Conservation (phyloP, 2,329 filamentous ascomycete species). For the Fusarium torulosum region DNA sequence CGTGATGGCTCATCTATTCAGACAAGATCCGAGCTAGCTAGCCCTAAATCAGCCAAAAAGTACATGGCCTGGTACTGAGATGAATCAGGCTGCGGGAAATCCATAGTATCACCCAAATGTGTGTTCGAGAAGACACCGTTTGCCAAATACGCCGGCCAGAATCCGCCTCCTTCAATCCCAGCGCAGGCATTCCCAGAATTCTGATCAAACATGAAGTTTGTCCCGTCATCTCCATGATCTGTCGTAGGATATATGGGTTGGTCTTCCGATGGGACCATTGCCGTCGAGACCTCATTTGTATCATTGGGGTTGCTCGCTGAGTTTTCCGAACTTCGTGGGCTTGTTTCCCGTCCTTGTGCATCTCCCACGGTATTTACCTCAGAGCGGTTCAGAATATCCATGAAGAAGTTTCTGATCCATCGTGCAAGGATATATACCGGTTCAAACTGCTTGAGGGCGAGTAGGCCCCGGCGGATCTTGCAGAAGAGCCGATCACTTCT, state of each 20-base stretch:
- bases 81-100: constrained; percentile 27
- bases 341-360: neutral
- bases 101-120: neutral
- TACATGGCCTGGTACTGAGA: constrained; percentile 29
- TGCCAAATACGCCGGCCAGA: constrained; percentile 13
- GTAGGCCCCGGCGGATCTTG: neutral
- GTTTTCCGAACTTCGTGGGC: neutral
- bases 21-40: constrained; percentile 1
- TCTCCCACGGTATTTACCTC: accelerated
- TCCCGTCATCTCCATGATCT: neutral
- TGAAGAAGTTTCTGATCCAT: constrained; percentile 32
- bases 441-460: constrained; percentile 13
- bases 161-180: neutral
- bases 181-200: neutral
- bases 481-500: neutral
- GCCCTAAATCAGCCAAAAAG: constrained; percentile 23
- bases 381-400: constrained; percentile 19
- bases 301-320: too few species aligned
- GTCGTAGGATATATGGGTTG: accelerated
- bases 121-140: constrained; percentile 10
- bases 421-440: constrained; percentile 6
- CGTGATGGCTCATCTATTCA: too few species aligned
- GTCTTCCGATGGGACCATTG: accelerated
- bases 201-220: neutral
- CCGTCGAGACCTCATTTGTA: accelerated